These are phyloP conservation scores for Raffaelea arxii DNA, from an alignment of 2,329 filamentous ascomycete species.

Conservation along the genomic window DNA sequence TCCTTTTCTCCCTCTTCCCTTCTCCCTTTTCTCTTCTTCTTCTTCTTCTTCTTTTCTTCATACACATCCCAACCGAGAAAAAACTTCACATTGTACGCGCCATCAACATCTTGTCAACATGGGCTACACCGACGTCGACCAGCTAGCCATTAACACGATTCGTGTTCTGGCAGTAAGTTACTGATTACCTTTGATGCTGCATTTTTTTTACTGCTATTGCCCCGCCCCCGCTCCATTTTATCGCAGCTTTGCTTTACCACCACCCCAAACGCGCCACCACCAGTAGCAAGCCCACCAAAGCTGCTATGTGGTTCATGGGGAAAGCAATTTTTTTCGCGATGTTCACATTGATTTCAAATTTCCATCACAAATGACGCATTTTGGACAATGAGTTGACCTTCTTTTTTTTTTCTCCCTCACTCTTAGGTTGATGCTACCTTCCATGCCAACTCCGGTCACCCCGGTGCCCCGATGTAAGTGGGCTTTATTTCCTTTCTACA, in stretches of 20 bases:
- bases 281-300: background rate
- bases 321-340: too few species aligned
- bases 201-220: constrained; percentile 4
- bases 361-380: background rate
- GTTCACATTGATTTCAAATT: background rate
- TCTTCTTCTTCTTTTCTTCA: constrained; percentile 10
- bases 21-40: constrained; percentile 10
- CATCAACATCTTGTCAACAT: constrained; percentile 46
- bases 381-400: constrained; percentile 1
- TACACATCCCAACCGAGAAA: constrained; percentile 5
- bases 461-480: constrained; percentile 90
- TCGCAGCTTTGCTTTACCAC: background rate
- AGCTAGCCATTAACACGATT: constrained; percentile 96
- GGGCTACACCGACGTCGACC: constrained; percentile 80
- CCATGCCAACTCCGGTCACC: constrained; percentile 94
- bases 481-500: background rate
- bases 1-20: constrained; percentile 13
- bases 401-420: constrained; percentile 8
- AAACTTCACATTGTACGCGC: constrained; percentile 4
- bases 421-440: constrained; percentile 96
- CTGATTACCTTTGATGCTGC: background rate
- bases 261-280: background rate
- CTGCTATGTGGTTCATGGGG: background rate
- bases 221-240: constrained; percentile 12
- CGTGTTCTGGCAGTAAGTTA: constrained; percentile 85